These are phyloP conservation scores for Neonectria sp. DNA, from an alignment of 2,329 filamentous ascomycete genomes.

Conservation along the genomic window DNA sequence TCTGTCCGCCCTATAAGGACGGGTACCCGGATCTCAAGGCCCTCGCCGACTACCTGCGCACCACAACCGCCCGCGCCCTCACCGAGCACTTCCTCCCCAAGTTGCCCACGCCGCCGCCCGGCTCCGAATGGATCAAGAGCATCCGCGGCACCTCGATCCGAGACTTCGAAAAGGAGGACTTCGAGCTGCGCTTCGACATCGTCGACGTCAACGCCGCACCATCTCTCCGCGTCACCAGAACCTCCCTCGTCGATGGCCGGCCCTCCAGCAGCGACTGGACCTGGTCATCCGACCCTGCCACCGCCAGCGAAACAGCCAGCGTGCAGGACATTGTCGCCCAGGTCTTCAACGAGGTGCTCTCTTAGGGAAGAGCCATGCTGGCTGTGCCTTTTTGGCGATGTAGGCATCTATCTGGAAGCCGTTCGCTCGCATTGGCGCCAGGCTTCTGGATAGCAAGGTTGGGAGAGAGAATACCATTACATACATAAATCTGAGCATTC, in stretches of 20 bases:
- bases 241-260: conserved; percentile 34
- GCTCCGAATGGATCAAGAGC: conserved; percentile 48
- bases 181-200: conserved; percentile 53
- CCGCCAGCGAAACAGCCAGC: conserved; percentile 30
- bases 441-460: neutral
- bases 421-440: neutral
- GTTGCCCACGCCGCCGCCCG: conserved; percentile 28
- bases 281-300: conserved; percentile 45
- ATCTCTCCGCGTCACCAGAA: conserved; percentile 43
- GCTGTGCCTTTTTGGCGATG: neutral
- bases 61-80: conserved; percentile 59
- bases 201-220: conserved; percentile 36
- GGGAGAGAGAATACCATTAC: conserved; percentile 1
- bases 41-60: conserved; percentile 62
- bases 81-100: conserved; percentile 53
- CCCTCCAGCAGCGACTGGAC: conserved; percentile 46
- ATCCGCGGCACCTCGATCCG: conserved; percentile 53
- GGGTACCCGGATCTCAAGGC: conserved; percentile 62
- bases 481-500: neutral
- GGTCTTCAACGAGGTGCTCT: conserved; percentile 33
- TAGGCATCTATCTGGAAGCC: neutral
- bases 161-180: conserved; percentile 45
- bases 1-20: conserved; percentile 61
- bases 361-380: conserved; percentile 32
- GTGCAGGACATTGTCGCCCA: conserved; percentile 44